Base-by-base conservation (phyloP, 2,329 filamentous ascomycete species). In the Stagonosporopsis vannaccii region DNA sequence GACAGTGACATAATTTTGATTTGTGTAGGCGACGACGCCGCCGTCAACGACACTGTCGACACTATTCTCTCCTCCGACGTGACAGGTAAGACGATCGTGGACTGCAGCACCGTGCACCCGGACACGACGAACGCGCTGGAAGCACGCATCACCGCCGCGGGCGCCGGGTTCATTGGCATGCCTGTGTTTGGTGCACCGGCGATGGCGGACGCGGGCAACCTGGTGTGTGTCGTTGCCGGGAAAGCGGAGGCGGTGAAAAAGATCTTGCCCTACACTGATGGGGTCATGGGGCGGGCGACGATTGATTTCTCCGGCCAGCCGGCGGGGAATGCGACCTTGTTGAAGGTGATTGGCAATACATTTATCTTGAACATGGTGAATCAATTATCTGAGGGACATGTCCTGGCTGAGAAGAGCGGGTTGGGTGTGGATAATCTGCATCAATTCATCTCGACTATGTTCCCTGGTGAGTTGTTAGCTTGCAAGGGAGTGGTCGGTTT, bases 101-200 rank as follows among this genome's bases (percentile, higher is more conserved):
- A 97, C 71, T 93, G 90, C 81, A 95, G 91, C 3, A 97, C 92
- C 23, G 85, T 97, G 32, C 90, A 95, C 74, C 92, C 93, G 0
- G 89, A 93, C 51, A 92, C 90, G 4, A 90, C 90, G 1, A 85
- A 90, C 58, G 81, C 81, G 23, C 76, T 91, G 3, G 87, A 87
- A 23, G 80, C 85, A 63, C 80, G 76, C 23, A 79, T 89, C 57
- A 79, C 79, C 12, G 81, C 73, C 1, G 81, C 82, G 22, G 90
- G 90, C 6, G 91, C 84, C 2, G 81, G 87, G 35, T 96, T 96
- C 69, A 85, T 96, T 17, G 90, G 90, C 1, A 86, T 84, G 66
- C 87, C 88, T 11, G 86, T 93, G 4, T 92, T 92, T 67, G 89
- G 89, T 6, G 87, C 87, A 1, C 87, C 89, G 2, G 83, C 86